Conservation (phyloP, 495 filamentous ascomycete species). For the Articulospora tetracladia region DNA sequence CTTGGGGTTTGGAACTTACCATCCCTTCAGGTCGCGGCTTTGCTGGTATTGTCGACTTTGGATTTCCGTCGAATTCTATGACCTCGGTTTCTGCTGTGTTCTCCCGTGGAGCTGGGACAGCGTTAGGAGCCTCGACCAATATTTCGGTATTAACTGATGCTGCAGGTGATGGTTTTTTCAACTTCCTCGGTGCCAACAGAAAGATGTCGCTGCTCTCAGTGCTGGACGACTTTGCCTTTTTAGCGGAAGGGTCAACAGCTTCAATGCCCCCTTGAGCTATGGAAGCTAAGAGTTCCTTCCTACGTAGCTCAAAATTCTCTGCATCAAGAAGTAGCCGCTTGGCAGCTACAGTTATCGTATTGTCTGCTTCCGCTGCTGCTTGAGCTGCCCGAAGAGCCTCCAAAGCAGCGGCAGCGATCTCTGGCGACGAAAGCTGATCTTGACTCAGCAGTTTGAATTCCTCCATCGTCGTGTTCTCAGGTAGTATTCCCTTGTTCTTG, state of each 20-base stretch:
- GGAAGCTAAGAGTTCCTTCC: conserved; percentile 46
- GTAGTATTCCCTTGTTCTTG: conserved; percentile 46
- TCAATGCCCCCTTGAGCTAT: conserved; percentile 50
- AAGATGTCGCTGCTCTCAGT: too few relatives aligned
- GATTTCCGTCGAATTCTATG: not conserved
- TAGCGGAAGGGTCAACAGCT: conserved; percentile 15
- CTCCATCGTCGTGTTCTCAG: conserved; percentile 40
- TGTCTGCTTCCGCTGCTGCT: conserved; percentile 5
- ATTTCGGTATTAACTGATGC: too few relatives aligned
- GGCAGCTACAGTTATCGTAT: conserved; percentile 17
- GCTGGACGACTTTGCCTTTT: not conserved
- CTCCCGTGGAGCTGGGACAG: not conserved
- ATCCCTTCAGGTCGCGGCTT: not conserved
- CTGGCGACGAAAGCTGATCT: conserved; percentile 23
- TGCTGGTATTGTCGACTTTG: not conserved
- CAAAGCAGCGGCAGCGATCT: conserved; percentile 17
- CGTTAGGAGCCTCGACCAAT: not conserved
- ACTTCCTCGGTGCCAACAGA: too few relatives aligned
- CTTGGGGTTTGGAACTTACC: not conserved
- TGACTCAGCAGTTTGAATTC: conserved; percentile 37
- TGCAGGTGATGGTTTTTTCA: too few relatives aligned
- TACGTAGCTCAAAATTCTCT: conserved; percentile 44
- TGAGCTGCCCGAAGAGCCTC: conserved; percentile 17
- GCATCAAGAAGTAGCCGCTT: conserved; percentile 17
- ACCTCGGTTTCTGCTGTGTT: not conserved